phyloP scores from a whole-genome alignment of 176 grass and related monocot species.

The Oryza nivara region DNA sequence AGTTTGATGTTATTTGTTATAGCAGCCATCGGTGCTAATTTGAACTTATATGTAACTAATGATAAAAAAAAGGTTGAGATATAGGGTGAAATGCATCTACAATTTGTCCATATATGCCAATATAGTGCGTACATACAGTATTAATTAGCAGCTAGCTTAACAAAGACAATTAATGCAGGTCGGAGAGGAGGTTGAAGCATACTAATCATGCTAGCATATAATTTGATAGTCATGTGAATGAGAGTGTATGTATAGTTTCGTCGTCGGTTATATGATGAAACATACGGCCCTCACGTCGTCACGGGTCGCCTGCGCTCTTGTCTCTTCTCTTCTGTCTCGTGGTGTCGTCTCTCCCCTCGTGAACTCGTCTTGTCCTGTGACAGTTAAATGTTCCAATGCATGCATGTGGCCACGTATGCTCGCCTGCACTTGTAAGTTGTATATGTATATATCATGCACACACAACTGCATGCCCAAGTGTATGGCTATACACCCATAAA shows the following conservation, averaged over 20 bases:
- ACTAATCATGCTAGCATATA: background rate
- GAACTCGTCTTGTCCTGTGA: slow-evolving; percentile 18
- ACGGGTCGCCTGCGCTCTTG: slow-evolving; percentile 16
- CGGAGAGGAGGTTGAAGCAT: background rate
- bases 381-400: slow-evolving; percentile 12
- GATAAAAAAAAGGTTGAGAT: too few relatives aligned
- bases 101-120: background rate
- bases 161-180: background rate
- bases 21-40: too few relatives aligned
- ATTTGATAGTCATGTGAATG: background rate
- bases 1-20: too few relatives aligned
- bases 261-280: slow-evolving; percentile 16
- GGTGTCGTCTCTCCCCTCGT: background rate
- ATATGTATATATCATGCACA: background rate
- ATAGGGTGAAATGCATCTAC: too few relatives aligned
- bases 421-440: background rate
- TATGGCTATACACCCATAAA: too few relatives aligned
- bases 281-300: slow-evolving; percentile 8
- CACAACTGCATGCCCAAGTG: too few relatives aligned
- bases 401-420: background rate
- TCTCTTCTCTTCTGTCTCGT: background rate
- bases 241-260: slow-evolving; percentile 3
- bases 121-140: background rate
- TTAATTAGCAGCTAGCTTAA: background rate
- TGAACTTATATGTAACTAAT: too few relatives aligned